phyloP scores from a whole-genome alignment of 257 asterid species.

The Forsythia suspensa region DNA sequence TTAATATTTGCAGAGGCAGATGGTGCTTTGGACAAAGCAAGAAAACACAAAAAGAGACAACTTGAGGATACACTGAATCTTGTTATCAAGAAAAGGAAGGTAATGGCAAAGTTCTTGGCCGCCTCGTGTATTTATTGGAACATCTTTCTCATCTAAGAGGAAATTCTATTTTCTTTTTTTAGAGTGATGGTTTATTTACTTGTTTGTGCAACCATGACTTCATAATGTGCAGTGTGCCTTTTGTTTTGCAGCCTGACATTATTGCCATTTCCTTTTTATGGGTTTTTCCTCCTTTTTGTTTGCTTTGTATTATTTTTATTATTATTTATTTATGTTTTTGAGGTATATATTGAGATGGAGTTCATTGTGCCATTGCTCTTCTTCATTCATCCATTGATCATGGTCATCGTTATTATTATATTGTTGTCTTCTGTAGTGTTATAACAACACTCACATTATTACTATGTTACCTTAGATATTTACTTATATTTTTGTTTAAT shows the following conservation, averaged over 20 bases:
- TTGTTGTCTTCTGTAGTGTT: not conserved
- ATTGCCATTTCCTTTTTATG: not conserved
- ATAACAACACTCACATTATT: not conserved
- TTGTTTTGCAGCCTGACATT: not conserved
- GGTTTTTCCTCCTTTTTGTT: not conserved
- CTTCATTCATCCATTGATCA: not conserved
- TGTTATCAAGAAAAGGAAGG: constrained; percentile 92
- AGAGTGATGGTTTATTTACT: not conserved
- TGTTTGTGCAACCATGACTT: not conserved
- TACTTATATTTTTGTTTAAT: not conserved
- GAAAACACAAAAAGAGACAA: constrained; percentile 97
- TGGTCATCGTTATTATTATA: not conserved
- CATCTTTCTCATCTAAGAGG: not conserved
- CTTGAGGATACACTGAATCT: constrained; percentile 96
- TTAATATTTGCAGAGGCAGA: constrained; percentile 78
- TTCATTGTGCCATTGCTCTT: not conserved
- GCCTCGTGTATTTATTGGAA: not conserved
- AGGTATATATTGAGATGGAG: no score
- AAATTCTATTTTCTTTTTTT: not conserved
- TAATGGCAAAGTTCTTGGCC: constrained; percentile 20
- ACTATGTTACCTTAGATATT: not conserved
- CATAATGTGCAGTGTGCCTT: not conserved
- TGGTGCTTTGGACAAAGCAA: constrained; percentile 98
- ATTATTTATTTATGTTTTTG: not conserved
- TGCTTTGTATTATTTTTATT: not conserved